These are phyloP conservation scores for Ustilago crameri DNA, from an alignment of 1,284 basidiomycete genomes.

Conservation along the genomic window DNA sequence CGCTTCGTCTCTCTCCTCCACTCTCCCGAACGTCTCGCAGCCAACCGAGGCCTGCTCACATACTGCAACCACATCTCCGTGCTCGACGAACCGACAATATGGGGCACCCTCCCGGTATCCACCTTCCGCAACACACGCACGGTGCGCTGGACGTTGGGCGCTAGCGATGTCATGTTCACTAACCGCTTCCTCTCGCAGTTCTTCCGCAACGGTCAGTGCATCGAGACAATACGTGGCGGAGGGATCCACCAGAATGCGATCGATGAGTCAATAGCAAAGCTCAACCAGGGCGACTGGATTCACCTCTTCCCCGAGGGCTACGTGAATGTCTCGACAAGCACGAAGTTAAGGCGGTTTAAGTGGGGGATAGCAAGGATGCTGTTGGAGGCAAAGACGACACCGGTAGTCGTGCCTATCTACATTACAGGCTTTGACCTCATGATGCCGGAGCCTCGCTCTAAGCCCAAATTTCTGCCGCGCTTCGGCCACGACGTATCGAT, in stretches of 20 bases:
- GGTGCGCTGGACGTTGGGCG: conserved; percentile 86
- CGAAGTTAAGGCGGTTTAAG: conserved; percentile 83
- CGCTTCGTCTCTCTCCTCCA: conserved; percentile 48
- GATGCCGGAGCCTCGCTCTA: conserved; percentile 64
- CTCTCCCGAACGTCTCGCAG: conserved; percentile 32
- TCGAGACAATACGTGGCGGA: conserved; percentile 88
- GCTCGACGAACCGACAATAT: conserved; percentile 63
- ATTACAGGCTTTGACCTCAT: conserved; percentile 74
- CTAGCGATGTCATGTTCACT: conserved; percentile 95
- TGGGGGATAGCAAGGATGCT: conserved; percentile 86
- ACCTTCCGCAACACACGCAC: conserved; percentile 67
- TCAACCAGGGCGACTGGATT: conserved; percentile 87
- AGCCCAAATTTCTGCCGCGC: conserved; percentile 58
- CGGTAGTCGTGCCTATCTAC: conserved; percentile 93
- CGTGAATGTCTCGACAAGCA: conserved; percentile 76
- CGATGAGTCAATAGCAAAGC: conserved; percentile 80
- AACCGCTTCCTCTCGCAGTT: conserved; percentile 76
- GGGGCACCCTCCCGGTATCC: conserved; percentile 50
- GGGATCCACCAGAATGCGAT: conserved; percentile 91
- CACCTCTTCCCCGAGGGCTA: conserved; percentile 95
- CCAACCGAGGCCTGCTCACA: conserved; percentile 57
- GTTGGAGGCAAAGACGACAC: conserved; percentile 67
- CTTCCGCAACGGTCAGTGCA: conserved; percentile 89
- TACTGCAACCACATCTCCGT: conserved; percentile 66
- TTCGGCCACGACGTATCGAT: conserved; percentile 56